Conservation (phyloP, 176 grass and related monocot species). For the Ananas comosus region DNA sequence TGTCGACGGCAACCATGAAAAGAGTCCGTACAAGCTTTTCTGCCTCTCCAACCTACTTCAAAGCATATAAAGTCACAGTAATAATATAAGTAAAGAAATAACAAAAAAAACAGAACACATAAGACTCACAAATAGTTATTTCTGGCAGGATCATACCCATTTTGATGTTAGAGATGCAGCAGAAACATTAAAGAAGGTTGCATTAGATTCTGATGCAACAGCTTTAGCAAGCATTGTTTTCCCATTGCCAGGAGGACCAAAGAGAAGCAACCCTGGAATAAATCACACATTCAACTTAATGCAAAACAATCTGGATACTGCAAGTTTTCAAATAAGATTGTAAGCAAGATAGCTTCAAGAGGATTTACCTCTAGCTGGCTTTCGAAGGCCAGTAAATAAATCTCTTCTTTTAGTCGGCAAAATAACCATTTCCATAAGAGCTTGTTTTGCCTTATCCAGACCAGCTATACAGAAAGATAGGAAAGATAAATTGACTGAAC, state of each 20-base stretch:
- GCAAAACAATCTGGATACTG: not conserved
- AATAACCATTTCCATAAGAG: constrained; percentile 99
- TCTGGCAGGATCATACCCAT: constrained; percentile 47
- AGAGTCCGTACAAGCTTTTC: constrained; percentile 96
- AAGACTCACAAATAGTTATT: not conserved
- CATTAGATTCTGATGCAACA: constrained; percentile 98
- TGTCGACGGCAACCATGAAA: constrained; percentile 75
- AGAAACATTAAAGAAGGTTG: constrained; percentile 96
- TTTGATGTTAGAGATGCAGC: constrained; percentile 94
- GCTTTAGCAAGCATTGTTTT: constrained; percentile 99
- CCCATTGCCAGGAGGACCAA: constrained; percentile 89
- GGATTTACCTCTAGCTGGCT: constrained; percentile 73
- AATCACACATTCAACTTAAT: constrained; percentile 5
- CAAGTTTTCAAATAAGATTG: not conserved
- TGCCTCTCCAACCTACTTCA: constrained; percentile 82
- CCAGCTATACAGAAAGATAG: constrained; percentile 51
- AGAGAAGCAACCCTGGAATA: constrained; percentile 59
- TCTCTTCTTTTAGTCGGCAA: constrained; percentile 92
- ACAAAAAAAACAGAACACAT: not conserved
- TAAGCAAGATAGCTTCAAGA: not conserved
- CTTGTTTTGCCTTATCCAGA: constrained; percentile 92
- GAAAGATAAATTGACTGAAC: constrained; percentile 9
- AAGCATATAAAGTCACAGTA: constrained; percentile 8
- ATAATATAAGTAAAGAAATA: constrained; percentile 10
- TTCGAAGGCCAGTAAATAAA: constrained; percentile 81